A percentile compares a stretch with the other conserved stretches of the same genome.
Evolutionary conservation across 164 flowering plant species (phyloP).

Genomic region (Liquidambar formosana): DNA sequence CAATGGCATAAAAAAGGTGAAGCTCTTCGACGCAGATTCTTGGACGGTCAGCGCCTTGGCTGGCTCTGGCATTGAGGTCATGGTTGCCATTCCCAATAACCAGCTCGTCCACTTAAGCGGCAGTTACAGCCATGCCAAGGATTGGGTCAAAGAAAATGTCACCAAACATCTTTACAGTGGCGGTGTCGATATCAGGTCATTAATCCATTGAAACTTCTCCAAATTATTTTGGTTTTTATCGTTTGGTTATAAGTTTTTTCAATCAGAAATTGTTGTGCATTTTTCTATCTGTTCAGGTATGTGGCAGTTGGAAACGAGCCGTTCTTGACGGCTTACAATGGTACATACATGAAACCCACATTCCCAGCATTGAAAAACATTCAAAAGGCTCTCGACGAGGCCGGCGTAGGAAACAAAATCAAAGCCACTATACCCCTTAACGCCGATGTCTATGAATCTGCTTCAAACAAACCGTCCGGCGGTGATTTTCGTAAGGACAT

Average conservation of each 20-base stretch:
- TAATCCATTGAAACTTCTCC: too few relatives aligned
- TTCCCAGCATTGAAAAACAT: constrained; percentile 51
- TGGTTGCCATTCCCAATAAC: constrained; percentile 71
- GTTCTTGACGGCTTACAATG: constrained; percentile 43
- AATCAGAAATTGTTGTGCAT: too few relatives aligned
- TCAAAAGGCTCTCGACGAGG: constrained; percentile 52
- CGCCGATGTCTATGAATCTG: constrained; percentile 55
- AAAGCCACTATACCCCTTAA: constrained; percentile 50
- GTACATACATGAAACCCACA: constrained; percentile 21
- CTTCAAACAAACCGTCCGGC: constrained; percentile 40
- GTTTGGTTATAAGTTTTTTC: too few relatives aligned
- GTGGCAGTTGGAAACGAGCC: constrained; percentile 67
- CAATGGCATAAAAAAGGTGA: constrained; percentile 61
- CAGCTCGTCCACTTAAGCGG: constrained; percentile 30
- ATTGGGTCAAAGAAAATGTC: constrained; percentile 63
- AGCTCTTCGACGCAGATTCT: constrained; percentile 64
- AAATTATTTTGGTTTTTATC: too few relatives aligned
- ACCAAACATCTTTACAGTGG: constrained; percentile 44
- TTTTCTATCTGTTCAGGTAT: constrained; percentile 27
- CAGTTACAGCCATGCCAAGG: constrained; percentile 32
- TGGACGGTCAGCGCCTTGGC: constrained; percentile 44
- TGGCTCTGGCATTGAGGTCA: constrained; percentile 61
- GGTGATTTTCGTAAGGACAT: constrained; percentile 47
- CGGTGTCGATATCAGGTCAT: constrained; percentile 63
- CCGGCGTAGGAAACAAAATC: constrained; percentile 41